Conservation (phyloP, 352 stramenopile genomes). For the Albugo laibachii region DNA sequence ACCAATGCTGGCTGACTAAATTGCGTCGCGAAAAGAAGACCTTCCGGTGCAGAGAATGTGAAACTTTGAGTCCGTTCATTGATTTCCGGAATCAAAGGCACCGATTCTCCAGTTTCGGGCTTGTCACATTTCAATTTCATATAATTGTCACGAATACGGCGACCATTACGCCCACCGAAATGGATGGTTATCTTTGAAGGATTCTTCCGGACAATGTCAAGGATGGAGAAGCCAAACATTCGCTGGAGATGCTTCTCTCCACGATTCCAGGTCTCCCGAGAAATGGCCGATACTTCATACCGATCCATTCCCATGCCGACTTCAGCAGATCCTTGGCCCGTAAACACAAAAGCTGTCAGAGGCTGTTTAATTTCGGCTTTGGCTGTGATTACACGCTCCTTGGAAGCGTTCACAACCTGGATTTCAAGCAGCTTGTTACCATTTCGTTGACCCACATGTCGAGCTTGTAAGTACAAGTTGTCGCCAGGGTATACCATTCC, state of each 20-base stretch:
- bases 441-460: constrained; percentile 36
- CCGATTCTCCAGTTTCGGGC: constrained; percentile 20
- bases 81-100: constrained; percentile 62
- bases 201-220: constrained; percentile 77
- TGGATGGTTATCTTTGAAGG: constrained; percentile 65
- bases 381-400: constrained; percentile 56
- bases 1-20: constrained; percentile 73
- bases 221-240: constrained; percentile 76
- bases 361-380: constrained; percentile 46
- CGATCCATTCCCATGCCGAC: constrained; percentile 81
- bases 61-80: constrained; percentile 63
- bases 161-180: constrained; percentile 66
- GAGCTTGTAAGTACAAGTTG: constrained; percentile 55
- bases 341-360: constrained; percentile 70
- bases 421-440: constrained; percentile 48
- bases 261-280: constrained; percentile 62
- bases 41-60: constrained; percentile 51
- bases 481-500: constrained; percentile 78
- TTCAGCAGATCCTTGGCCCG: constrained; percentile 60
- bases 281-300: constrained; percentile 43
- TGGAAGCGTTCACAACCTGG: constrained; percentile 48
- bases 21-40: constrained; percentile 70
- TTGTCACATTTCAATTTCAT: constrained; percentile 60
- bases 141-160: constrained; percentile 71
- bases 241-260: constrained; percentile 45